A percentile compares a stretch with the other conserved stretches of the same genome.
Evolutionary conservation across 495 filamentous ascomycete genomes (phyloP).

Genomic region (Penicillium simplicissimum): DNA sequence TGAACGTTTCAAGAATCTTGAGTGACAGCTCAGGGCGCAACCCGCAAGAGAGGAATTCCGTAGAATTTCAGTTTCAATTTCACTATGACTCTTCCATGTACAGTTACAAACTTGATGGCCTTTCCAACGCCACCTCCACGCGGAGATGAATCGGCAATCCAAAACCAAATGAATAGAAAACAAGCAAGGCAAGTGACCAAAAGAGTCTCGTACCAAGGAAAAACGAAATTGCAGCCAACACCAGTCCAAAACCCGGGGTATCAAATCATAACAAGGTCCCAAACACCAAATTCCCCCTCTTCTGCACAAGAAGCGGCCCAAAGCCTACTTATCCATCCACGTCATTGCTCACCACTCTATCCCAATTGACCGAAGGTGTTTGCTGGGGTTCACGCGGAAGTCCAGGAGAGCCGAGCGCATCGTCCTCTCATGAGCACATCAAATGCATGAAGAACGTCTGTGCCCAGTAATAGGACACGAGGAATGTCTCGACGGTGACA

Average conservation of each 20-base stretch:
- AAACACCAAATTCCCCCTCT: conserved; percentile 15
- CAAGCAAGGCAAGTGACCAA: background rate
- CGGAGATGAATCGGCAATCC: background rate
- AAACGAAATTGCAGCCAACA: conserved; percentile 3
- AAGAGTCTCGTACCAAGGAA: background rate
- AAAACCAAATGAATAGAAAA: background rate
- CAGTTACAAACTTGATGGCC: too few species aligned
- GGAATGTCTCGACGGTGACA: background rate
- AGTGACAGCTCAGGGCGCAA: conserved; percentile 10
- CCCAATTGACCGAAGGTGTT: background rate
- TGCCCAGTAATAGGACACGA: conserved; percentile 6
- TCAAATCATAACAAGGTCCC: conserved; percentile 21
- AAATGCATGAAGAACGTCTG: background rate
- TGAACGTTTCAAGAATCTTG: background rate
- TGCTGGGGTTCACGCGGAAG: background rate
- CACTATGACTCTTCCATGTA: too few species aligned
- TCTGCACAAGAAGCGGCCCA: conserved; percentile 9
- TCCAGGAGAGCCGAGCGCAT: background rate
- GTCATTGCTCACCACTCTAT: conserved; percentile 10
- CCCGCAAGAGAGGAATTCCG: background rate
- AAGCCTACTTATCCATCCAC: background rate
- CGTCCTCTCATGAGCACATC: background rate
- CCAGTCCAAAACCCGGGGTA: conserved; percentile 23
- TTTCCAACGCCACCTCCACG: background rate
- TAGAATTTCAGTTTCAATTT: conserved; percentile 3